These are phyloP conservation scores for Cercospora zeae-maydis DNA, from an alignment of 2,329 filamentous ascomycete species.

Conservation along the genomic window DNA sequence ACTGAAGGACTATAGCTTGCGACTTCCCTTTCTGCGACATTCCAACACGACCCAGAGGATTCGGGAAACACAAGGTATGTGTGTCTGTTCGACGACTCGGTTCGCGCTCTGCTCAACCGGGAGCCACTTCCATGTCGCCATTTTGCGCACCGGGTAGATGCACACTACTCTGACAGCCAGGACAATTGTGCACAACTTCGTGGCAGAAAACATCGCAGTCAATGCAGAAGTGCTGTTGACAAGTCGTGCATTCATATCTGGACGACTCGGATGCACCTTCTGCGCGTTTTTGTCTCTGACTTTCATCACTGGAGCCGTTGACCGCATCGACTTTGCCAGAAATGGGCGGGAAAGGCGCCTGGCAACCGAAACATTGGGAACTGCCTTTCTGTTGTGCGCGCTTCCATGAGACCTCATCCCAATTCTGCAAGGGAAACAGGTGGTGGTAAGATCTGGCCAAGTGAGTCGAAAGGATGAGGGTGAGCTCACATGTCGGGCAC, in stretches of 20 bases:
- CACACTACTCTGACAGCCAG: conserved; percentile 65
- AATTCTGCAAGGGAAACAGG: conserved; percentile 84
- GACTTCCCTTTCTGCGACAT: not conserved
- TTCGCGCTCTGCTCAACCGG: not conserved
- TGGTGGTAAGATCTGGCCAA: conserved; percentile 91
- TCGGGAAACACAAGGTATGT: not conserved
- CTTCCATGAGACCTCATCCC: conserved; percentile 83
- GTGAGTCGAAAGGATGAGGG: conserved; percentile 90
- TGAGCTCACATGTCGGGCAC: conserved; percentile 86
- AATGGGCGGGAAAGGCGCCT: conserved; percentile 63
- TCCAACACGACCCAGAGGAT: not conserved
- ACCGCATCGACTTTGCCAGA: conserved; percentile 30
- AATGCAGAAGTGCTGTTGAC: conserved; percentile 89
- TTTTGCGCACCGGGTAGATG: conserved; percentile 30
- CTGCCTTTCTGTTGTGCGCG: conserved; percentile 53
- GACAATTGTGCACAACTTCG: conserved; percentile 92
- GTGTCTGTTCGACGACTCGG: not conserved
- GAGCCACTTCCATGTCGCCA: conserved; percentile 3
- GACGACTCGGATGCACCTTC: conserved; percentile 73
- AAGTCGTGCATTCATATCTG: conserved; percentile 85
- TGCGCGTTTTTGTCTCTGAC: conserved; percentile 23
- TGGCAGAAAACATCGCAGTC: conserved; percentile 96
- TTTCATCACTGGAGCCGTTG: conserved; percentile 23
- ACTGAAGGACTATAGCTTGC: not conserved
- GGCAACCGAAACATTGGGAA: conserved; percentile 72